phyloP scores from a whole-genome alignment of 345 rosid species.

The Anacardium occidentale region DNA sequence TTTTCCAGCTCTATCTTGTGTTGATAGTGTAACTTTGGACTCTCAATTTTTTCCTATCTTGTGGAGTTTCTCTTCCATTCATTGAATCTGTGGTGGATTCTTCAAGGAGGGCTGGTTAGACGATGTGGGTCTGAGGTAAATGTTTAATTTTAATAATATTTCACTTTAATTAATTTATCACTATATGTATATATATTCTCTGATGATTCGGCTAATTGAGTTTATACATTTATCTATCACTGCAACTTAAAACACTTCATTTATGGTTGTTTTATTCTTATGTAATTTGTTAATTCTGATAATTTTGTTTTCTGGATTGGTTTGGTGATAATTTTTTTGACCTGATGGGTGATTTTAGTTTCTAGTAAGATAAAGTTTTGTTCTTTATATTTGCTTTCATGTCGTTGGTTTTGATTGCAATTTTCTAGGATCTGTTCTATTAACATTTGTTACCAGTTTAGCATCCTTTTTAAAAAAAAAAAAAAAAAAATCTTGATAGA shows the following conservation, averaged over 20 bases:
- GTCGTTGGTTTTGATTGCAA: conserved; percentile 16
- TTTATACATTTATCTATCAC: conserved; percentile 18
- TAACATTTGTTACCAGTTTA: conserved; percentile 17
- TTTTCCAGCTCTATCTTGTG: conserved; percentile 14
- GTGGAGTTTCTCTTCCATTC: conserved; percentile 34
- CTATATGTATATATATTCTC: background rate
- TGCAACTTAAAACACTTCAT: conserved; percentile 14
- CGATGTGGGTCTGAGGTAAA: conserved; percentile 87
- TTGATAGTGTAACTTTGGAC: conserved; percentile 27
- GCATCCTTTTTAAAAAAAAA: conserved; percentile 1
- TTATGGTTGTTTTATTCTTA: conserved; percentile 16
- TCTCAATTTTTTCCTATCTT: conserved; percentile 36
- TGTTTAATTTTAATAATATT: background rate
- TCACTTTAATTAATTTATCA: conserved; percentile 25
- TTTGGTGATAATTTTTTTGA: conserved; percentile 25
- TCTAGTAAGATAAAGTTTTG: conserved; percentile 24
- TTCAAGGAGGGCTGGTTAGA: conserved; percentile 46
- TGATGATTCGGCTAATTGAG: conserved; percentile 26
- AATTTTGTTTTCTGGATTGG: conserved; percentile 14
- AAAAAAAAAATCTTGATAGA: no score
- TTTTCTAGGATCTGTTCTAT: conserved; percentile 36
- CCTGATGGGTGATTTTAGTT: conserved; percentile 28
- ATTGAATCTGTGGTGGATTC: conserved; percentile 49
- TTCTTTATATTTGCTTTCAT: conserved; percentile 25
- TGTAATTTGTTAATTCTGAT: conserved; percentile 8